These are phyloP conservation scores for Candida andamanensis DNA, from an alignment of 805 yeast species.

Conservation along the genomic window DNA sequence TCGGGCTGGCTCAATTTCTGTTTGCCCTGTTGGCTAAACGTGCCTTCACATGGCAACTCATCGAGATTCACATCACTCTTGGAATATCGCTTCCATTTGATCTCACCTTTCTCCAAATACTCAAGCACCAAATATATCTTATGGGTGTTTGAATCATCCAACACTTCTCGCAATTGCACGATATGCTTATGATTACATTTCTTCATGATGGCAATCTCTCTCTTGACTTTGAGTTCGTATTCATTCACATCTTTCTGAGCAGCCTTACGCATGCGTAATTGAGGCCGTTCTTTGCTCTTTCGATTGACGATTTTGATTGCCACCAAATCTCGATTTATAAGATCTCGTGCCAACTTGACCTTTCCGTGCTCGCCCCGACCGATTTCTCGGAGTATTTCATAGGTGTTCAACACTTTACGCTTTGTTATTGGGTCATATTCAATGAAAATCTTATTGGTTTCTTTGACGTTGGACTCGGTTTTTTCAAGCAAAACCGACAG, in stretches of 20 bases:
- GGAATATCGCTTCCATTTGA: constrained; percentile 58
- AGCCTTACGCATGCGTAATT: constrained; percentile 20
- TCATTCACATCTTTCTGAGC: constrained; percentile 16
- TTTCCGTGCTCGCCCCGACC: constrained; percentile 99
- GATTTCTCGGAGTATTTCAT: constrained; percentile 80
- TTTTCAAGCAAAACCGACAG: constrained; percentile 9
- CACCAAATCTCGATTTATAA: constrained; percentile 58
- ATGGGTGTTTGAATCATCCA: constrained; percentile 77
- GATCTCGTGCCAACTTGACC: constrained; percentile 83
- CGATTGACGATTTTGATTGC: constrained; percentile 93
- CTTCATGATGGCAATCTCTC: constrained; percentile 44
- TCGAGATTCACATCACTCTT: constrained; percentile 17
- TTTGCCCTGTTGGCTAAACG: constrained; percentile 5
- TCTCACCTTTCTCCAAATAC: constrained; percentile 86
- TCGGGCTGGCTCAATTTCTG: constrained; percentile 15
- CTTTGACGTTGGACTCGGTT: constrained; percentile 53
- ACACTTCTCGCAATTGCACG: constrained; percentile 49
- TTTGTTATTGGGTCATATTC: constrained; percentile 87
- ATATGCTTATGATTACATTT: constrained; percentile 43
- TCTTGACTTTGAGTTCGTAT: constrained; percentile 32
- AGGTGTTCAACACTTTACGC: constrained; percentile 78
- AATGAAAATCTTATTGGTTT: constrained; percentile 70
- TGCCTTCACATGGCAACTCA: constrained; percentile 37
- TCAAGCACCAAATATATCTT: constrained; percentile 89
- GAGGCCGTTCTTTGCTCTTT: constrained; percentile 35